Evolutionary conservation across 2,329 filamentous ascomycete genomes (phyloP).

Genomic region (Spiromastix sp.): DNA sequence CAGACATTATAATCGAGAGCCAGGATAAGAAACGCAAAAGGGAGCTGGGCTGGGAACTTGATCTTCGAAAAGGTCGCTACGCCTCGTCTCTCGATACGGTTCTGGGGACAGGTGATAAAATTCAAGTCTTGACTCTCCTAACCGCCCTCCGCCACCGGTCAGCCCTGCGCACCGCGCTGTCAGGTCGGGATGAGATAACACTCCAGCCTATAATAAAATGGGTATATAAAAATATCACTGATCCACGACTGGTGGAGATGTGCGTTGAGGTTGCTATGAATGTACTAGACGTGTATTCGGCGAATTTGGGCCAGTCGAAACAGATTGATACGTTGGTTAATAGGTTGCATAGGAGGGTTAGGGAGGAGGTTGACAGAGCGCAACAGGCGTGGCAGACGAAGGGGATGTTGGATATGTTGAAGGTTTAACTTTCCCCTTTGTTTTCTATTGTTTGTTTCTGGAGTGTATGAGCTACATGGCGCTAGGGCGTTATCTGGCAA

Average conservation of each 20-base stretch:
- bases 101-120: constrained; percentile 50
- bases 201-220: constrained; percentile 77
- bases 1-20: constrained; percentile 77
- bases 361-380: constrained; percentile 68
- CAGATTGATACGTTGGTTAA: constrained; percentile 63
- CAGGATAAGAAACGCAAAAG: constrained; percentile 53
- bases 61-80: constrained; percentile 70
- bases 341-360: constrained; percentile 59
- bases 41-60: constrained; percentile 67
- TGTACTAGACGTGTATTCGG: constrained; percentile 77
- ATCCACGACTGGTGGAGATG: constrained; percentile 70
- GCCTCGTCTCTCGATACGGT: constrained; percentile 68
- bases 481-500: no score
- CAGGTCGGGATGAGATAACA: constrained; percentile 67
- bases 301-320: constrained; percentile 62
- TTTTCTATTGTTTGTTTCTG: not conserved
- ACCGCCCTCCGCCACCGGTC: constrained; percentile 79
- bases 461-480: not conserved
- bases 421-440: constrained; percentile 10
- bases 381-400: constrained; percentile 71
- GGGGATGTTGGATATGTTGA: constrained; percentile 79
- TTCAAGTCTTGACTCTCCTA: constrained; percentile 63
- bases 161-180: constrained; percentile 69
- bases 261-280: constrained; percentile 76
- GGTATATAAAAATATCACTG: constrained; percentile 68